Evolutionary conservation across 164 flowering plant species (phyloP), one percentile per base, ranked within the genome.

Genomic region (Protea cynaroides): DNA sequence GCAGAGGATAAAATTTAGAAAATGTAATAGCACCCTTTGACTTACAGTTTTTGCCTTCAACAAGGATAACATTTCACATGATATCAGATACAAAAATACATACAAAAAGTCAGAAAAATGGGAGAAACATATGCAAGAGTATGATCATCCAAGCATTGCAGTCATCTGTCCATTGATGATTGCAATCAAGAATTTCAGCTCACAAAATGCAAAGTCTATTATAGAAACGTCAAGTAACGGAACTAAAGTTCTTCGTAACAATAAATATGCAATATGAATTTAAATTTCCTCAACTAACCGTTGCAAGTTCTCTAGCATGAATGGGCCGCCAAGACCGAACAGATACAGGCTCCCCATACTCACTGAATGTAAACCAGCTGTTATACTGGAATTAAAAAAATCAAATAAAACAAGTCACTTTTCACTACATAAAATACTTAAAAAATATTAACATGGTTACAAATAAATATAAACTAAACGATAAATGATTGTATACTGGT

Each of bases 321-420:
- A 92, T 71, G 24, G 90, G 88, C 53, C 87, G 77, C 69, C 72
- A 66, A 53, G 99, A 89, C 56, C 87, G 94, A 70, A 70, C 76
- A 49, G 90, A 86, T 19, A 80, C 84, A 23, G 96, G 73, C 69
- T 89, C 97, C 71, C 79, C 82, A 68, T 77, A 88, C 60, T 82
- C 89, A 47, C 92, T 94, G 85, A 94, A 94, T 56, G 99, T 94
- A 68, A 91, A 94, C 99, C 99, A 94, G 72, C 69, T 91, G 64
- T 91, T 91, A 62, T 89, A 91, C 97, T 91, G 89, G 59, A 51
- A 25, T 38, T 25, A 25, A 36, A 66, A 70, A 62, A 65, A 12
- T 34, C 14, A 25, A 72, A 55, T 66, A 57, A 3, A 57, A 44
- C 0, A 46, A 64, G 15, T 15, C 61, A 1, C 29, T 36, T 54